Evolutionary conservation across 2,329 filamentous ascomycete species (phyloP).

Genomic region (Colletotrichum liaoningense): DNA sequence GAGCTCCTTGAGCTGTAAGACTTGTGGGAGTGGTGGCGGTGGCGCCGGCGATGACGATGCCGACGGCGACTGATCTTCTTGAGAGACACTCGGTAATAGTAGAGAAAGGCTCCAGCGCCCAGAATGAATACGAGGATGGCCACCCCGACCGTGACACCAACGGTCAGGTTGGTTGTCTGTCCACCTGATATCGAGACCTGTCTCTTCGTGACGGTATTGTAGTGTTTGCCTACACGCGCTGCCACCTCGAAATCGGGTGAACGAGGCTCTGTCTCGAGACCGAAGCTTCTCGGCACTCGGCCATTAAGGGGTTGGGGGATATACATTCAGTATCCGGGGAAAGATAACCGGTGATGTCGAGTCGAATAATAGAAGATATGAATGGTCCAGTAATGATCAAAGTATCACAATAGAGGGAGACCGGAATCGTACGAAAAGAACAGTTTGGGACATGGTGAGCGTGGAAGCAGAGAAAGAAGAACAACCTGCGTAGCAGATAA

Average conservation of each 20-base stretch:
- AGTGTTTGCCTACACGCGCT: neutral
- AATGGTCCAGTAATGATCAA: constrained; percentile 8
- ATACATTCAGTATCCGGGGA: constrained; percentile 25
- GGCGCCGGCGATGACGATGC: constrained; percentile 40
- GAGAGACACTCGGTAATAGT: constrained; percentile 52
- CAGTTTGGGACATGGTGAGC: constrained; percentile 13
- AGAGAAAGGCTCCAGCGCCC: constrained; percentile 50
- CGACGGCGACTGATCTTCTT: constrained; percentile 45
- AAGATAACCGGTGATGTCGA: neutral
- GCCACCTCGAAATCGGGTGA: neutral
- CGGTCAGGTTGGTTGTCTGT: constrained; percentile 52
- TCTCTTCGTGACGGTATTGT: constrained; percentile 5
- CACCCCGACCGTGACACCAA: constrained; percentile 56
- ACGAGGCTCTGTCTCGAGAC: neutral
- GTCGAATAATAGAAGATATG: neutral
- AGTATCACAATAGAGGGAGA: constrained; percentile 9
- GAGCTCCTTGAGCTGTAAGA: constrained; percentile 48
- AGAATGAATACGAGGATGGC: constrained; percentile 53
- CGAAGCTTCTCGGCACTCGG: constrained; percentile 2
- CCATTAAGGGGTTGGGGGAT: constrained; percentile 21
- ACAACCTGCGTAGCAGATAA: neutral
- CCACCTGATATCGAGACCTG: constrained; percentile 29
- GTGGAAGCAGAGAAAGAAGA: constrained; percentile 10
- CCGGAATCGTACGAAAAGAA: constrained; percentile 8
- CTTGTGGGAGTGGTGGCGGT: constrained; percentile 38